Base-by-base conservation (phyloP, 2,329 filamentous ascomycete genomes). In the Chrysoporthe cubensis region DNA sequence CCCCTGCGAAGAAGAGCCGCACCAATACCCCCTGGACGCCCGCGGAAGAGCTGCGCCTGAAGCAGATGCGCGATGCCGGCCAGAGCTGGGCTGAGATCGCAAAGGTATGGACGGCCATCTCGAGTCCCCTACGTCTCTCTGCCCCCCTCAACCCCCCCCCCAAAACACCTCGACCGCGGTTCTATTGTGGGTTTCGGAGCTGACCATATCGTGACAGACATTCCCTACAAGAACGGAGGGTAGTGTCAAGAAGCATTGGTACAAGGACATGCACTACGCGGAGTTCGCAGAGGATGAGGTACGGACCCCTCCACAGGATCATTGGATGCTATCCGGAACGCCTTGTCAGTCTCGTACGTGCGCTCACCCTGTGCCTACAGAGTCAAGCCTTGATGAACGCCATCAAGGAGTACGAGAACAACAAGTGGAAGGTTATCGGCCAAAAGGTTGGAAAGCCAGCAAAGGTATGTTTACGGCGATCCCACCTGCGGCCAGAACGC, bases 241-340 rank as follows among this genome's bases (percentile, higher is more conserved):
- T 8, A 97, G 94, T 76, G 96, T 99, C 32, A 99, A 98, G 85
- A 99, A 98, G 82, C 96, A 99, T 79, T 99, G 96, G 95, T 98
- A 99, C 81, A 98, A 98, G 92, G 96, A 99, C 75, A 99, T 99
- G 96, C 96, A 99, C 78, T 98, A 98, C 78, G 96, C 96, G 72
- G 96, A 98, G 78, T 98, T 99, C 78, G 94, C 93, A 62, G 95
- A 97, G 83, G 94, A 98, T 76, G 96, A 97, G 88, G 93, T 96
- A 86, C 78, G 83, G 40, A 43, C 21, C n/a, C 21, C 37, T 44
- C 40, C 37, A 26, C 9, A 44, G 37, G 57, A 43, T 44, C 57
- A 40, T 21, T n/a, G 14, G 40, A 43, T 43, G n/a, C 57, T 40
- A 60, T 26, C 40, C 57, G 21, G 40, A 40, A 43, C 40, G 21